Conservation (phyloP, 257 asterid genomes). For the Lavandula angustifolia region DNA sequence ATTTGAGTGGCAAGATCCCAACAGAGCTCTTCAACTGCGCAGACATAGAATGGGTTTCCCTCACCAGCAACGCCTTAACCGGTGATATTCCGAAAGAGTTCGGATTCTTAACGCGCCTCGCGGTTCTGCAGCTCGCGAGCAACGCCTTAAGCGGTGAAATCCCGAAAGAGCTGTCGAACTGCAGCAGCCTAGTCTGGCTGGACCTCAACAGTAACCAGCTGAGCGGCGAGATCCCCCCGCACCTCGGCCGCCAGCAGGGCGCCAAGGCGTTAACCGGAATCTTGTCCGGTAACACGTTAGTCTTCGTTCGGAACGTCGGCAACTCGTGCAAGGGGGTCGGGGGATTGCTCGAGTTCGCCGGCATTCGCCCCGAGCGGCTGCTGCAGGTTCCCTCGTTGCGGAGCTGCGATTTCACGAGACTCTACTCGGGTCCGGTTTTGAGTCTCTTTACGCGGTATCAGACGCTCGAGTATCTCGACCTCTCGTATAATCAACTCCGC, state of each 20-base stretch:
- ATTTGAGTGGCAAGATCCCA: conserved; percentile 71
- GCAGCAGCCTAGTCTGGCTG: conserved; percentile 85
- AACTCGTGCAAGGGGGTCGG: conserved; percentile 95
- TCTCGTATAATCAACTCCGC: conserved; percentile 78
- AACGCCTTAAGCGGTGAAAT: conserved; percentile 78
- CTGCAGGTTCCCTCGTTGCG: conserved; percentile 71
- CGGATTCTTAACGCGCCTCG: conserved; percentile 61
- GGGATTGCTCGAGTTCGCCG: conserved; percentile 83
- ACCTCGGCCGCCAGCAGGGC: conserved; percentile 80
- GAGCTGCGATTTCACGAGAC: conserved; percentile 80
- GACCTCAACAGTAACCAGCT: conserved; percentile 73
- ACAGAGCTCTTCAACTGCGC: conserved; percentile 57
- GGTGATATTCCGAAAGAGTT: conserved; percentile 77
- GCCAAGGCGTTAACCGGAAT: conserved; percentile 80
- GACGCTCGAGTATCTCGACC: conserved; percentile 86
- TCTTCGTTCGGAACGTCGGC: conserved; percentile 83
- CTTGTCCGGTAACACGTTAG: conserved; percentile 80
- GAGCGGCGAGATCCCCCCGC: conserved; percentile 79
- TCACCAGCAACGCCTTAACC: conserved; percentile 70
- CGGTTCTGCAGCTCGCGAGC: conserved; percentile 83
- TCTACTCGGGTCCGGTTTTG: conserved; percentile 85
- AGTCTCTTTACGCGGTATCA: conserved; percentile 82
- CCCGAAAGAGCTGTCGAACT: conserved; percentile 66
- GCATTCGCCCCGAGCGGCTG: conserved; percentile 79
- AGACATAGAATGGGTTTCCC: conserved; percentile 80